Percentiles rank a stretch among this genome's conserved stretches.
phyloP scores from a whole-genome alignment of 176 grass and related monocot genomes.

The Miscanthus lutarioriparius region DNA sequence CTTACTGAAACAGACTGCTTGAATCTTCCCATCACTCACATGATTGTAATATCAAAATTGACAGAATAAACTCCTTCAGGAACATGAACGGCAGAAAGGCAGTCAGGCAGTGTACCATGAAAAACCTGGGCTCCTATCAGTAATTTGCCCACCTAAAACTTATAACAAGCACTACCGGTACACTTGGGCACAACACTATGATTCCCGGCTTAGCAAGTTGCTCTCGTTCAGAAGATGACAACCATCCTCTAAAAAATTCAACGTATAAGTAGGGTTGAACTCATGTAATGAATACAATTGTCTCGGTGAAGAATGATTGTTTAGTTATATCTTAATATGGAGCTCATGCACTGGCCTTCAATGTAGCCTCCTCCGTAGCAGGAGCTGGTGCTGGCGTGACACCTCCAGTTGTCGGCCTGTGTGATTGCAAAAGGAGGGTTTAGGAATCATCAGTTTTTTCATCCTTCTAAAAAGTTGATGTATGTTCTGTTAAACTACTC shows the following conservation, averaged over 20 bases:
- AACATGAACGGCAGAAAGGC: not conserved
- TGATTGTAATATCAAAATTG: not conserved
- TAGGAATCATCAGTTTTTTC: not conserved
- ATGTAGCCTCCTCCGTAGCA: not conserved
- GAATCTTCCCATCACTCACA: not conserved
- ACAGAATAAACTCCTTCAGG: not conserved
- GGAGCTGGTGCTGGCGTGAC: constrained; percentile 41
- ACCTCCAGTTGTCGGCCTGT: constrained; percentile 67
- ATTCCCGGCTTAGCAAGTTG: constrained; percentile 41
- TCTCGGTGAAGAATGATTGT: constrained; percentile 18
- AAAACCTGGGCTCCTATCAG: not conserved
- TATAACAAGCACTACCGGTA: constrained; percentile 39
- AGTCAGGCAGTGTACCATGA: not conserved
- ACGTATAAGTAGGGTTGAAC: constrained; percentile 33
- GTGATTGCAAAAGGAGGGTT: not conserved
- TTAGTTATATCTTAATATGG: constrained; percentile 2
- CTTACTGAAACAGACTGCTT: not conserved
- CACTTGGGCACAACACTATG: constrained; percentile 12
- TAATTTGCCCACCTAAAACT: constrained; percentile 10
- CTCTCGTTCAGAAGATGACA: constrained; percentile 25
- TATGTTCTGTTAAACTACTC: not conserved
- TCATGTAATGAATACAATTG: constrained; percentile 28
- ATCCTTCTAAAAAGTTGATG: not conserved
- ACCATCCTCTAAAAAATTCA: constrained; percentile 33
- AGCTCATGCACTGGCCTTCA: constrained; percentile 41